Percentiles rank a stretch among this genome's conserved stretches.
These are phyloP conservation scores for Calophaca sinica DNA, from an alignment of 306 rosid genomes.

Conservation along the genomic window DNA sequence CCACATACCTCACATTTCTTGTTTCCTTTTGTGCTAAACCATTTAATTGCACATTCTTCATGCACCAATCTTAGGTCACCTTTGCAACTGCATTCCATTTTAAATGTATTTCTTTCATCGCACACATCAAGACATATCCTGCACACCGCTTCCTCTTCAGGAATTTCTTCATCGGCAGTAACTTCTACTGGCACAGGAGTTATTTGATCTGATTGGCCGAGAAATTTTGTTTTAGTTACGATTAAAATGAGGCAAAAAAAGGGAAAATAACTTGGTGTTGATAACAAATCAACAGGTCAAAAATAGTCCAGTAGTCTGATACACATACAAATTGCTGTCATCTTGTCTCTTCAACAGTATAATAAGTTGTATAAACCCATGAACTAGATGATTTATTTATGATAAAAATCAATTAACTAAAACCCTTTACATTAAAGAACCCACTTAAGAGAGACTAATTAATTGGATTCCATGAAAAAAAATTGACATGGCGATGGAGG, in stretches of 20 bases:
- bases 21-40: constrained; percentile 90
- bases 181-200: constrained; percentile 68
- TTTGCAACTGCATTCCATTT: constrained; percentile 98
- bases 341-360: constrained; percentile 16
- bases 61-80: constrained; percentile 91
- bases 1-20: constrained; percentile 89
- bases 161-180: constrained; percentile 87
- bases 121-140: constrained; percentile 90
- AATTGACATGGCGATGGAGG: constrained; percentile 1
- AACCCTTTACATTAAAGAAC: constrained; percentile 10
- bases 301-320: constrained; percentile 40
- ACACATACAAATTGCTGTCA: neutral
- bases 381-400: neutral
- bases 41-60: constrained; percentile 83
- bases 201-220: constrained; percentile 73
- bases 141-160: constrained; percentile 98
- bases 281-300: constrained; percentile 14
- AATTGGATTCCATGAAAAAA: constrained; percentile 8
- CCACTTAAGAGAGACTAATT: constrained; percentile 10
- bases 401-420: constrained; percentile 24
- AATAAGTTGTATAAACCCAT: neutral
- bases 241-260: constrained; percentile 29
- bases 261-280: constrained; percentile 4
- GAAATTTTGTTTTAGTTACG: constrained; percentile 20
- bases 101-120: constrained; percentile 86